Conservation (phyloP, 371 early-diverging fungal genomes). For the Rhizopus sp. region DNA sequence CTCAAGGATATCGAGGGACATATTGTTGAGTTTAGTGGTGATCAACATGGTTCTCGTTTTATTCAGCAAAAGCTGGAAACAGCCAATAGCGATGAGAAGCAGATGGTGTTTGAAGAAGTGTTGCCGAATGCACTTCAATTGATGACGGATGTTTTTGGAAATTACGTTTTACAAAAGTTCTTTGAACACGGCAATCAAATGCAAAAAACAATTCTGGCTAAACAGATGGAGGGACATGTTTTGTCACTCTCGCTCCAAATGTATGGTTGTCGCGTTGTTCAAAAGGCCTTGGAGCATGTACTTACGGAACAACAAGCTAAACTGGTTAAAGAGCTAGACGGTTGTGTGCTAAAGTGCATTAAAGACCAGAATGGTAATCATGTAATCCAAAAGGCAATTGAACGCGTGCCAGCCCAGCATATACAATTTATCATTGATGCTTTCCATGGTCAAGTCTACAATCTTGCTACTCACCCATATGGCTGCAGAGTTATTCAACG, state of each 20-base stretch:
- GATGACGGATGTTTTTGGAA: constrained; percentile 99
- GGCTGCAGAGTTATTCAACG: constrained; percentile 99
- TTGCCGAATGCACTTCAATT: constrained; percentile 90
- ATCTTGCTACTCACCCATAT: constrained; percentile 98
- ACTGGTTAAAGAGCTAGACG: constrained; percentile 92
- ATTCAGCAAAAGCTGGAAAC: constrained; percentile 99
- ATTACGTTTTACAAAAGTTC: constrained; percentile 99
- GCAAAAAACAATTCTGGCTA: constrained; percentile 87
- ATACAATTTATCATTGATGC: constrained; percentile 96
- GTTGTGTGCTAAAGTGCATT: constrained; percentile 95
- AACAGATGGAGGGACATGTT: constrained; percentile 95
- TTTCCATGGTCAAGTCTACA: constrained; percentile 95
- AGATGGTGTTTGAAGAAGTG: constrained; percentile 96
- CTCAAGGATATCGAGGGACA: constrained; percentile 90
- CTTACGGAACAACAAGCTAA: constrained; percentile 85
- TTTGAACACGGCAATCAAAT: constrained; percentile 94
- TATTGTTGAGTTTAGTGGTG: constrained; percentile 97
- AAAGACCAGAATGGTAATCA: constrained; percentile 99
- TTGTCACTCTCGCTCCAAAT: constrained; percentile 95
- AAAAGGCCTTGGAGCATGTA: constrained; percentile 98
- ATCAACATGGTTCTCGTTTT: constrained; percentile 99
- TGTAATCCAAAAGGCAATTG: constrained; percentile 99
- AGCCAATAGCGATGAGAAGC: constrained; percentile 93
- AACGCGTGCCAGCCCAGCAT: constrained; percentile 90
- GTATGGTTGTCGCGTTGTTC: constrained; percentile 99